These are phyloP conservation scores for Starmerella riodocensis DNA, from an alignment of 805 yeast genomes.

Conservation along the genomic window DNA sequence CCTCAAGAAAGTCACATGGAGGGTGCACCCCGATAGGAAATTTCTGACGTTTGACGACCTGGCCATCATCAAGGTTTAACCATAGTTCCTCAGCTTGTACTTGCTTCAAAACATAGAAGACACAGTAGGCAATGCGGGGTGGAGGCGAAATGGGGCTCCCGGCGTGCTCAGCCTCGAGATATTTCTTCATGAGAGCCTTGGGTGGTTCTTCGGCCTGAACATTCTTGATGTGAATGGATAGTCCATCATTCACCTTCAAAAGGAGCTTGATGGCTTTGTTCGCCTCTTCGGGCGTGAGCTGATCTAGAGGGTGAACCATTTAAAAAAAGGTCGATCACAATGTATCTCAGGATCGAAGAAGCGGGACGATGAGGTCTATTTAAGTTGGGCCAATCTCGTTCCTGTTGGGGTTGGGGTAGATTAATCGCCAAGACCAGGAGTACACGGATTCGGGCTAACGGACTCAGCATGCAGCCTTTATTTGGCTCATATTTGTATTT, in stretches of 20 bases:
- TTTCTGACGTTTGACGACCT: slow-evolving; percentile 42
- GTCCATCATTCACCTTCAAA: slow-evolving; percentile 21
- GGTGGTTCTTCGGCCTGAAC: slow-evolving; percentile 49
- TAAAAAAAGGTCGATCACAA: background rate
- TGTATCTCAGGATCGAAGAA: no score
- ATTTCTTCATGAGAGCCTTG: slow-evolving; percentile 54
- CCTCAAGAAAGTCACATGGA: slow-evolving; percentile 48
- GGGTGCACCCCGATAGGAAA: slow-evolving; percentile 54
- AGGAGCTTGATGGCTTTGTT: slow-evolving; percentile 21
- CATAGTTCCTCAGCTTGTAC: slow-evolving; percentile 52
- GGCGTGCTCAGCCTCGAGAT: slow-evolving; percentile 49
- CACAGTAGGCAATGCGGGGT: slow-evolving; percentile 54
- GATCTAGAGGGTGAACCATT: slow-evolving; percentile 26
- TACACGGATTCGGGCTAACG: no score
- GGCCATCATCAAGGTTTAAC: slow-evolving; percentile 49
- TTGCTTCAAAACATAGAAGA: slow-evolving; percentile 45
- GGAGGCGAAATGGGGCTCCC: slow-evolving; percentile 40
- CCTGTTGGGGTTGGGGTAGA: no score
- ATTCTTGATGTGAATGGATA: slow-evolving; percentile 25
- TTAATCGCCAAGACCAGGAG: no score
- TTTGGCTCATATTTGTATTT: no score
- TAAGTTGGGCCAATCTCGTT: no score
- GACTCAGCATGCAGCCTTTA: no score
- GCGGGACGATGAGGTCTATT: no score
- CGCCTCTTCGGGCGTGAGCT: slow-evolving; percentile 25